Conservation (phyloP, 116 monocot species). For the Cymodocea nodosa region DNA sequence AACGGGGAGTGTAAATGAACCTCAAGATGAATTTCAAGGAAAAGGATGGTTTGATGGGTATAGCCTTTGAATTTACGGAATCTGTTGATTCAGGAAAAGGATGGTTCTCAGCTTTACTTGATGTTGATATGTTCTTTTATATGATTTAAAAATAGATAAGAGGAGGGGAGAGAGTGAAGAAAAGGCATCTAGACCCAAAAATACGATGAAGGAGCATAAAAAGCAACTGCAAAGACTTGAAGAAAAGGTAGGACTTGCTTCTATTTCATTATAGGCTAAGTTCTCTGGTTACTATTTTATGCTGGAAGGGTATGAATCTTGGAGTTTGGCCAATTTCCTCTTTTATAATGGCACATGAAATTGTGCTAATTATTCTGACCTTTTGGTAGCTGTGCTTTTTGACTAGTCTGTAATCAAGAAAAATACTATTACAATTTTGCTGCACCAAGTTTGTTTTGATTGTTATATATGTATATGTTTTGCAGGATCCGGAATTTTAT, state of each 20-base stretch:
- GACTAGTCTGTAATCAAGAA: background rate
- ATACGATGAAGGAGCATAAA: conserved; percentile 40
- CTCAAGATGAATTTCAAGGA: background rate
- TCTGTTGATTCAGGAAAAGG: background rate
- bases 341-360: background rate
- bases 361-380: too few species aligned
- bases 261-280: background rate
- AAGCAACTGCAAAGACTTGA: conserved; percentile 53
- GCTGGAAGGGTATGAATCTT: background rate
- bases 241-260: conserved; percentile 57
- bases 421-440: background rate
- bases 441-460: background rate
- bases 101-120: background rate
- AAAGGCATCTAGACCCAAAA: background rate
- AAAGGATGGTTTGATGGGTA: background rate
- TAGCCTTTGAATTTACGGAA: background rate
- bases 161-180: background rate
- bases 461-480: background rate
- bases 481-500: conserved; percentile 94
- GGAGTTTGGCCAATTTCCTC: background rate
- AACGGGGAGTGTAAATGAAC: too few species aligned
- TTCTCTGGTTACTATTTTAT: background rate
- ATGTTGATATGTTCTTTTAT: background rate
- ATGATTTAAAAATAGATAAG: background rate
- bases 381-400: background rate